Evolutionary conservation across 768 basidiomycete species (phyloP).

Genomic region (Hericium alpestre): DNA sequence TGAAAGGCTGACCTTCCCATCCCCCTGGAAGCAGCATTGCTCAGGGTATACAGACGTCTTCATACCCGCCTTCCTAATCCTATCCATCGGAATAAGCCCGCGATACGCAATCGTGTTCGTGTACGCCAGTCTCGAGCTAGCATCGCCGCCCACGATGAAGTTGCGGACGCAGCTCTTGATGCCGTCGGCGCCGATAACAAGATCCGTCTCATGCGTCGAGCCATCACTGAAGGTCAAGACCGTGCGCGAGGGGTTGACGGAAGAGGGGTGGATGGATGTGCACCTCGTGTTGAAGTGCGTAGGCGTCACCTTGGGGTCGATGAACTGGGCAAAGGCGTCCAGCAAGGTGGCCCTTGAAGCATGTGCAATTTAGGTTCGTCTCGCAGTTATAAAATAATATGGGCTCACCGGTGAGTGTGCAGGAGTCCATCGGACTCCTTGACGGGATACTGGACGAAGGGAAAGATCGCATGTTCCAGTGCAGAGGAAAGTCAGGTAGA

Average conservation of each 20-base stretch:
- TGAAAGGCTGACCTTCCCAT: conserved; percentile 29
- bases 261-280: conserved; percentile 6
- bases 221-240: conserved; percentile 40
- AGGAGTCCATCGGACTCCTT: neutral
- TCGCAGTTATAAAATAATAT: too few relatives aligned
- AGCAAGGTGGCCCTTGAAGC: conserved; percentile 24
- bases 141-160: conserved; percentile 23
- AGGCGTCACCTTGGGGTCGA: conserved; percentile 25
- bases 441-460: neutral
- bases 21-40: conserved; percentile 31
- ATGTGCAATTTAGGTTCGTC: neutral
- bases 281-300: conserved; percentile 45
- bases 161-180: conserved; percentile 28
- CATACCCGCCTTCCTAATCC: conserved; percentile 30
- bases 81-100: conserved; percentile 32
- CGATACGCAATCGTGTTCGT: conserved; percentile 42
- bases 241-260: conserved; percentile 17
- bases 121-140: conserved; percentile 25
- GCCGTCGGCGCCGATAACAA: conserved; percentile 35
- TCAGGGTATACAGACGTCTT: conserved; percentile 26
- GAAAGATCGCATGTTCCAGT: neutral
- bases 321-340: conserved; percentile 32
- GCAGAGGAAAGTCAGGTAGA: neutral
- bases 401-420: neutral
- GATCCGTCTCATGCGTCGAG: conserved; percentile 32